Percentiles rank a stretch among this genome's conserved stretches.
These are phyloP conservation scores for Colletotrichum acutatum DNA, from an alignment of 2,329 filamentous ascomycete species.

Conservation along the genomic window DNA sequence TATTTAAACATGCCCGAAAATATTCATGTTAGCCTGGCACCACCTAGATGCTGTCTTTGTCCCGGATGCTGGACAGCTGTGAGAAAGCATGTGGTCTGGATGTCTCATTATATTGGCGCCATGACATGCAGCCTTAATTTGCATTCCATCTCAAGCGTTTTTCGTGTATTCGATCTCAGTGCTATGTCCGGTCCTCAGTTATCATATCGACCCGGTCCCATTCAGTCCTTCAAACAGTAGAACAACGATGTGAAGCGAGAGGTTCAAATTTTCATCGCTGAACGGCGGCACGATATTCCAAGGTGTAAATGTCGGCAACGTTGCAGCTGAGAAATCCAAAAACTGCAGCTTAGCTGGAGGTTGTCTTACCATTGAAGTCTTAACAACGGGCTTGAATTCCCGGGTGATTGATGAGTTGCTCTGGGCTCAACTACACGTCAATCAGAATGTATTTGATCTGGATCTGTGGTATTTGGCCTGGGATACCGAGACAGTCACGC, in stretches of 20 bases:
- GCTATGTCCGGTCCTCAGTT: neutral
- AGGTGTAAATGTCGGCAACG: neutral
- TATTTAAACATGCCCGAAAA: neutral
- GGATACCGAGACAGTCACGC: neutral
- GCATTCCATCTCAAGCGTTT: neutral
- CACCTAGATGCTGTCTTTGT: neutral
- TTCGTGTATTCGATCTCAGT: neutral
- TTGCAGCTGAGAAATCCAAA: neutral
- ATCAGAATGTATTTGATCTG: neutral
- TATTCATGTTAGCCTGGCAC: neutral
- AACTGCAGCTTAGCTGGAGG: neutral
- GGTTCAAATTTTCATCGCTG: neutral
- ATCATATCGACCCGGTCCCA: neutral
- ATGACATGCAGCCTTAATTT: neutral
- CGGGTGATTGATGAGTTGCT: neutral
- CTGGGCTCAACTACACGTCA: neutral
- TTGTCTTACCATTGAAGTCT: neutral
- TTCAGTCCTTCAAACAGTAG: neutral
- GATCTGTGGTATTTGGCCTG: neutral
- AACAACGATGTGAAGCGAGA: neutral
- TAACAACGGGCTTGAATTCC: neutral
- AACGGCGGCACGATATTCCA: neutral
- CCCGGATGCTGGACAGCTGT: neutral
- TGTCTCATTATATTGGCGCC: neutral
- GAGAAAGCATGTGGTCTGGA: neutral